A percentile compares a stretch with the other conserved stretches of the same genome.
Evolutionary conservation across 2,329 filamentous ascomycete species (phyloP).

Genomic region (Colletotrichum cordylinicola): DNA sequence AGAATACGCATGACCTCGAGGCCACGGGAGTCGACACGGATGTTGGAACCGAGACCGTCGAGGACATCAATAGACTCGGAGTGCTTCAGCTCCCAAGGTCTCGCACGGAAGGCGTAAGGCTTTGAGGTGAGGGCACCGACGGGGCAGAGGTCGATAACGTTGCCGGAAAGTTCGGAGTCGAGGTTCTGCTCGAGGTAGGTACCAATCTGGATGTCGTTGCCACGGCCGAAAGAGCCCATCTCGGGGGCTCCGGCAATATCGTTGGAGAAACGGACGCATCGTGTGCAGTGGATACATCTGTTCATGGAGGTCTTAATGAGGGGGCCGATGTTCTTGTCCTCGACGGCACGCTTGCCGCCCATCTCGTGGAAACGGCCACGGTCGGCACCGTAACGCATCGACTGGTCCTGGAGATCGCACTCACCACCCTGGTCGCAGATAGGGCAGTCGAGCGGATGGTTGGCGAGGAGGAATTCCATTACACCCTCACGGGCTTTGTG

Average conservation of each 20-base stretch:
- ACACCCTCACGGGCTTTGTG: slow-evolving; percentile 99
- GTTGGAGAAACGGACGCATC: slow-evolving; percentile 97
- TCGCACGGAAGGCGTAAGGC: slow-evolving; percentile 95
- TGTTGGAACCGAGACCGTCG: slow-evolving; percentile 91
- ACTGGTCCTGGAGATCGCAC: slow-evolving; percentile 99
- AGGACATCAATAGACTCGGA: slow-evolving; percentile 95
- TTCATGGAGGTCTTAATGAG: slow-evolving; percentile 99
- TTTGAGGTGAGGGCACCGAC: slow-evolving; percentile 97
- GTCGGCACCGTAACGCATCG: slow-evolving; percentile 97
- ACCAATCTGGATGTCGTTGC: slow-evolving; percentile 97
- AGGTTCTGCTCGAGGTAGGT: slow-evolving; percentile 96
- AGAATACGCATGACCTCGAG: slow-evolving; percentile 95
- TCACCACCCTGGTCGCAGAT: slow-evolving; percentile 99
- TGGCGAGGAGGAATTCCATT: slow-evolving; percentile 97
- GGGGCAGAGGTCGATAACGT: slow-evolving; percentile 97
- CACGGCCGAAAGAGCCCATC: slow-evolving; percentile 91
- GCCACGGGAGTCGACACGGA: slow-evolving; percentile 90
- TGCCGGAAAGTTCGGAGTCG: slow-evolving; percentile 93
- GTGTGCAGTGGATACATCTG: slow-evolving; percentile 98
- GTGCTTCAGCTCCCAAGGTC: slow-evolving; percentile 97
- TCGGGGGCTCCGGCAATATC: slow-evolving; percentile 96
- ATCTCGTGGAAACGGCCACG: slow-evolving; percentile 96
- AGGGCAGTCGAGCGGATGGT: slow-evolving; percentile 94
- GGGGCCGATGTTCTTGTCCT: slow-evolving; percentile 99
- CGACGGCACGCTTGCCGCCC: slow-evolving; percentile 93